phyloP scores from a whole-genome alignment of 257 asterid genomes.

The Plectranthus barbatus region DNA sequence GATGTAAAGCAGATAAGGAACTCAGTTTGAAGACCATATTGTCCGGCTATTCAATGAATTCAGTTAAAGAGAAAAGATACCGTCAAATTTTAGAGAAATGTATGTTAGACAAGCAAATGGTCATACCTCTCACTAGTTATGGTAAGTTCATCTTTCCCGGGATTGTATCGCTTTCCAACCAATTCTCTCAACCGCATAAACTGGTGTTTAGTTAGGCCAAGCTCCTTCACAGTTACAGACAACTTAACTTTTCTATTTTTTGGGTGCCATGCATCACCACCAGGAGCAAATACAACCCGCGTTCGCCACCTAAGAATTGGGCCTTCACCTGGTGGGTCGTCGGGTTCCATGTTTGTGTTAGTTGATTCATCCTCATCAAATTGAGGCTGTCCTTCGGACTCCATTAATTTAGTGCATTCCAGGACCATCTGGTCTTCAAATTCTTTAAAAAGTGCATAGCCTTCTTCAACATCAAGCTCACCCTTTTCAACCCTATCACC shows the following conservation, averaged over 20 bases:
- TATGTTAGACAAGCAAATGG: not conserved
- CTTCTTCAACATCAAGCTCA: conserved; percentile 76
- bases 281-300: conserved; percentile 72
- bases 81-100: not conserved
- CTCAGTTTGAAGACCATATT: not conserved
- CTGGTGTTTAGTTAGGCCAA: conserved; percentile 73
- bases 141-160: conserved; percentile 91
- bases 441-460: conserved; percentile 70
- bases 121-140: conserved; percentile 84
- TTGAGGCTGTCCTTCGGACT: conserved; percentile 43
- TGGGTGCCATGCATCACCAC: conserved; percentile 97
- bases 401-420: conserved; percentile 59
- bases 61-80: not conserved
- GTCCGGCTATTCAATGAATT: not conserved
- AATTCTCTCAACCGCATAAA: conserved; percentile 68
- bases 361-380: conserved; percentile 31
- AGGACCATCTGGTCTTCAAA: conserved; percentile 78
- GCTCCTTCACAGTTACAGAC: conserved; percentile 77
- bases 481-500: conserved; percentile 64
- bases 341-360: conserved; percentile 32
- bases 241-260: conserved; percentile 75
- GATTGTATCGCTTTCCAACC: conserved; percentile 72
- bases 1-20: not conserved
- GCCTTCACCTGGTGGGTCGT: conserved; percentile 87
- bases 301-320: conserved; percentile 89